These are phyloP conservation scores for Ananas comosus DNA, from an alignment of 176 grass and related monocot genomes.

Conservation along the genomic window DNA sequence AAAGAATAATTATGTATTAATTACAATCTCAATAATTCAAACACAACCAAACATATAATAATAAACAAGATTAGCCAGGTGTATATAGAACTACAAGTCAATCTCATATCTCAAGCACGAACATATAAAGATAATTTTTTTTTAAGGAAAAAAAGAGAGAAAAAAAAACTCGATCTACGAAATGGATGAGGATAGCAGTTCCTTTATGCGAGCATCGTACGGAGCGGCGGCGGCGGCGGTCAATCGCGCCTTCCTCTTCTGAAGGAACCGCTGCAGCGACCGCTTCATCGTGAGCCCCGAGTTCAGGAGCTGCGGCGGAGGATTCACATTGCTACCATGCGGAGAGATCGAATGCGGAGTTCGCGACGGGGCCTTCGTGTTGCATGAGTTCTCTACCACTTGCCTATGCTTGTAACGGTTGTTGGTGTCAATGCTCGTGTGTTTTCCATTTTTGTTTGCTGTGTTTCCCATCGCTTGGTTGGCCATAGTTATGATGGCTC, in stretches of 20 bases:
- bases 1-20: too few relatives aligned
- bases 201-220: background rate
- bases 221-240: background rate
- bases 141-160: background rate
- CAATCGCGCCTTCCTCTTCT: conserved; percentile 27
- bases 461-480: conserved; percentile 9
- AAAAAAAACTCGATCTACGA: background rate
- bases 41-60: too few relatives aligned
- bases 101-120: background rate
- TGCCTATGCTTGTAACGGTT: background rate
- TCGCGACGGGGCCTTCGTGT: background rate
- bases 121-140: background rate
- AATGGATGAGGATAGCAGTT: background rate
- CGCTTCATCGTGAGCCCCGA: conserved; percentile 25
- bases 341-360: background rate
- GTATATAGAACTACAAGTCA: too few relatives aligned
- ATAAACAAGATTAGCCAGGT: too few relatives aligned
- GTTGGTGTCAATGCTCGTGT: conserved; percentile 2
- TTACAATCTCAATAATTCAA: too few relatives aligned
- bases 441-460: background rate
- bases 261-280: conserved; percentile 33
- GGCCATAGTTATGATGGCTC: conserved; percentile 26
- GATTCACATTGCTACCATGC: background rate
- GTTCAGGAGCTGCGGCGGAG: background rate
- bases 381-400: background rate